Evolutionary conservation across 2,329 filamentous ascomycete species (phyloP), one percentile per base, ranked within the genome.

Genomic region (Xylaria polymorpha): DNA sequence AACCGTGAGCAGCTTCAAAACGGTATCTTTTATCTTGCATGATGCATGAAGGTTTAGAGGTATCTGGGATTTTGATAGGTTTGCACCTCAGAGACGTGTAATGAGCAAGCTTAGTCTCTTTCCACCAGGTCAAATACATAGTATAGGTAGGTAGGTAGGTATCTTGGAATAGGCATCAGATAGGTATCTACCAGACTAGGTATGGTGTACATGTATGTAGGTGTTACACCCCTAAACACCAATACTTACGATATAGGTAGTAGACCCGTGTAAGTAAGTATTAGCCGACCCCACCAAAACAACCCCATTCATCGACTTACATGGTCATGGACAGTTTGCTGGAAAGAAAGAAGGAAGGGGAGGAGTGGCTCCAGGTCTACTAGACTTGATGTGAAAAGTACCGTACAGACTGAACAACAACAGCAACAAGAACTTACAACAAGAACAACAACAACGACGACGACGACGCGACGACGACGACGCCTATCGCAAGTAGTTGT

Each of bases 261-360:
- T 41, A 62, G 37, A 43, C 48, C 41, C 46, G 18, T 32, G 18
- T 29, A 29, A 29, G 25, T 29, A 29, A 29, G 25, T 62, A 41
- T 46, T 62, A 53, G 60, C 25, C 41, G 37, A 67, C 65, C 46
- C 68, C 68, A 62, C 68, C 25, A 53, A 14, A 12, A 29, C 51
- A 61, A 61, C 68, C 65, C 32, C 57, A 64, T 70, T 70, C 57
- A 65, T 70, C 68, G 56, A 70, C 61, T n/a, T 61, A 67, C 64
- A 67, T 63, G 9, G 22, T 25, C 18, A 35, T 18, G 35, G 46
- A 50, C 48, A 44, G 56, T 25, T 29, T 41, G 37, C 25, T 66
- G 39, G 41, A 32, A 61, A 41, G 29, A 37, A 20, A 18, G 48
- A 29, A 29, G 4, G 3, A 29, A 29, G 43, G 43, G 44, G 55